phyloP scores from a whole-genome alignment of 148 eudicot genomes.

The Amaranthus hypochondriacus region DNA sequence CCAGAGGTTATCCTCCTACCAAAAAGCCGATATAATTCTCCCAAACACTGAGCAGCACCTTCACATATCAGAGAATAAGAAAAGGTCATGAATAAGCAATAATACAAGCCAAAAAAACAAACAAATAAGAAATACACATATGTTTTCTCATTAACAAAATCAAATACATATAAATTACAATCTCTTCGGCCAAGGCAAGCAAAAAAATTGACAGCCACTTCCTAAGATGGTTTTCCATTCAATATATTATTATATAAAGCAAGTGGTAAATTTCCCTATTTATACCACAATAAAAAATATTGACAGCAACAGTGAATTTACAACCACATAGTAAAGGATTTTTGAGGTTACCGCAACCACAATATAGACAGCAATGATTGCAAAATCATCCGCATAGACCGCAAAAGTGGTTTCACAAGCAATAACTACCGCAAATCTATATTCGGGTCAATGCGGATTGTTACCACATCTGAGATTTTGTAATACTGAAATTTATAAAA shows the following conservation, averaged over 20 bases:
- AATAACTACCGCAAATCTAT: no score
- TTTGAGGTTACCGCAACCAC: no score
- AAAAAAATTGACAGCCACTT: neutral
- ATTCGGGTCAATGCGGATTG: no score
- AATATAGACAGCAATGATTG: no score
- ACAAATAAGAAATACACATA: neutral
- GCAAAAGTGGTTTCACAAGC: no score
- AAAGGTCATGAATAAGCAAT: slow-evolving; percentile 15
- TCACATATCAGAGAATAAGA: slow-evolving; percentile 18
- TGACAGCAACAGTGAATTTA: no score
- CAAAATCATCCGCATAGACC: no score
- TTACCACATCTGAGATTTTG: no score
- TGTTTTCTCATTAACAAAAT: neutral
- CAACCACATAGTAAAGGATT: no score
- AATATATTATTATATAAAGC: neutral
- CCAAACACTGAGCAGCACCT: slow-evolving; percentile 98
- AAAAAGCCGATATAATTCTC: slow-evolving; percentile 79
- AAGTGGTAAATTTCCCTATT: neutral
- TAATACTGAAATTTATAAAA: neutral
- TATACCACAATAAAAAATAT: neutral
- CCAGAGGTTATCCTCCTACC: slow-evolving; percentile 91
- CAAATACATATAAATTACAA: neutral
- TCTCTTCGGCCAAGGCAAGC: neutral
- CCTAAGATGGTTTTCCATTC: neutral
- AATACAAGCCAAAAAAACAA: slow-evolving; percentile 1